A percentile compares a stretch with the other conserved stretches of the same genome.
Conservation (phyloP, 2,329 filamentous ascomycete species). For the Fusarium gaditjirri region DNA sequence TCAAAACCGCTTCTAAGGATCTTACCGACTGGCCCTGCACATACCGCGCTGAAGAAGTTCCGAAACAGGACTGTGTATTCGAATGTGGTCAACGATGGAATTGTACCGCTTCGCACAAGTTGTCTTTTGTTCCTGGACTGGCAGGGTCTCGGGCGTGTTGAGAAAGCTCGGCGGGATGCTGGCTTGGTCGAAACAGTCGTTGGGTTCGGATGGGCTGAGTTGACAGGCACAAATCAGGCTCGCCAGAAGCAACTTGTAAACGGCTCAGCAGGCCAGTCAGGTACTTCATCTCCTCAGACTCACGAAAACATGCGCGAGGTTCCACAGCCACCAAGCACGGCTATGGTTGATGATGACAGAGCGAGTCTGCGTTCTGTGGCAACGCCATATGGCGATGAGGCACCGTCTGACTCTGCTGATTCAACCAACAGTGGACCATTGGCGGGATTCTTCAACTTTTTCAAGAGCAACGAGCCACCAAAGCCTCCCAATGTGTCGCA, state of each 20-base stretch:
- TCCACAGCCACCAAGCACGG: slow-evolving; percentile 75
- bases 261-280: slow-evolving; percentile 48
- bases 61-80: slow-evolving; percentile 92
- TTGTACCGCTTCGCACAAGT: slow-evolving; percentile 93
- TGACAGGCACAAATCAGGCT: slow-evolving; percentile 76
- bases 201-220: slow-evolving; percentile 92
- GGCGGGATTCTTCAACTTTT: slow-evolving; percentile 76
- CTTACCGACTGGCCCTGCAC: slow-evolving; percentile 89
- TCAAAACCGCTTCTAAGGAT: slow-evolving; percentile 91
- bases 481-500: slow-evolving; percentile 62
- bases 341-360: slow-evolving; percentile 74
- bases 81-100: slow-evolving; percentile 97
- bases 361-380: slow-evolving; percentile 63
- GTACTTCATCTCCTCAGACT: slow-evolving; percentile 49
- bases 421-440: slow-evolving; percentile 61
- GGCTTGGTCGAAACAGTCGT: slow-evolving; percentile 93
- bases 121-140: slow-evolving; percentile 97
- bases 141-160: slow-evolving; percentile 91
- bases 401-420: slow-evolving; percentile 43
- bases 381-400: slow-evolving; percentile 42
- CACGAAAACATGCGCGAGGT: slow-evolving; percentile 65
- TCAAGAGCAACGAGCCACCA: slow-evolving; percentile 67
- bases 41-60: slow-evolving; percentile 87
- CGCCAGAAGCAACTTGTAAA: slow-evolving; percentile 56
- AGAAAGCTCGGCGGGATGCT: slow-evolving; percentile 92